Conservation (phyloP, 192 early-diverging fungal genomes). For the Podila verticillata region DNA sequence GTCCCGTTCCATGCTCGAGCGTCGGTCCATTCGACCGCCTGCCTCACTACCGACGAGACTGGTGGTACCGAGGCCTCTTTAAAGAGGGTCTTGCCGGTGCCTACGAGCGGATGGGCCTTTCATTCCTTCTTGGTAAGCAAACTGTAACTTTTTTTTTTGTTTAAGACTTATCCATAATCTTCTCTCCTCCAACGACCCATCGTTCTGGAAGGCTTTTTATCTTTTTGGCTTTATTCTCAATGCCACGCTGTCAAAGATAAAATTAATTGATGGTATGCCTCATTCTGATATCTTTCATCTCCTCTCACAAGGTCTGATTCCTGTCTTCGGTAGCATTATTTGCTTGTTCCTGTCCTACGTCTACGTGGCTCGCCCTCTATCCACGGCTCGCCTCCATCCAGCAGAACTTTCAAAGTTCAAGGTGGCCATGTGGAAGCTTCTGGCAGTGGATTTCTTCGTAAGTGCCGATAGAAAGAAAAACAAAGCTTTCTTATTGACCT, state of each 20-base stretch:
- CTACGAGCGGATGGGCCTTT: background rate
- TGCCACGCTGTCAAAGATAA: no score
- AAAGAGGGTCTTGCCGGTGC: background rate
- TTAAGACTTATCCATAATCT: background rate
- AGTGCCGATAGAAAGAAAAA: background rate
- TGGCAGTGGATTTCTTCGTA: slow-evolving; percentile 5
- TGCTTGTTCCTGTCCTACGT: slow-evolving; percentile 12
- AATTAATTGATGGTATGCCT: background rate
- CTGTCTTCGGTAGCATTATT: slow-evolving; percentile 5
- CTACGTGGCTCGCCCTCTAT: slow-evolving; percentile 19
- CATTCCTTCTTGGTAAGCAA: background rate
- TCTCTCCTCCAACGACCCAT: background rate
- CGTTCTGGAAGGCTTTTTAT: no score
- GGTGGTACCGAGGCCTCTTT: background rate
- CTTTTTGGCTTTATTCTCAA: no score
- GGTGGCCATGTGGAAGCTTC: slow-evolving; percentile 2
- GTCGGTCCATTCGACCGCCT: background rate
- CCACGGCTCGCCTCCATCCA: background rate
- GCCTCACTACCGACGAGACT: background rate
- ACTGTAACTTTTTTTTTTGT: background rate
- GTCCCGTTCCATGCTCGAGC: background rate
- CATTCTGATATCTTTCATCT: background rate
- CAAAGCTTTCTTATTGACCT: background rate
- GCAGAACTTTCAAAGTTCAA: background rate
- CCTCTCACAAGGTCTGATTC: slow-evolving; percentile 23